Evolutionary conservation across 2,329 filamentous ascomycete genomes (phyloP).

Genomic region (Ilyonectria sp.): DNA sequence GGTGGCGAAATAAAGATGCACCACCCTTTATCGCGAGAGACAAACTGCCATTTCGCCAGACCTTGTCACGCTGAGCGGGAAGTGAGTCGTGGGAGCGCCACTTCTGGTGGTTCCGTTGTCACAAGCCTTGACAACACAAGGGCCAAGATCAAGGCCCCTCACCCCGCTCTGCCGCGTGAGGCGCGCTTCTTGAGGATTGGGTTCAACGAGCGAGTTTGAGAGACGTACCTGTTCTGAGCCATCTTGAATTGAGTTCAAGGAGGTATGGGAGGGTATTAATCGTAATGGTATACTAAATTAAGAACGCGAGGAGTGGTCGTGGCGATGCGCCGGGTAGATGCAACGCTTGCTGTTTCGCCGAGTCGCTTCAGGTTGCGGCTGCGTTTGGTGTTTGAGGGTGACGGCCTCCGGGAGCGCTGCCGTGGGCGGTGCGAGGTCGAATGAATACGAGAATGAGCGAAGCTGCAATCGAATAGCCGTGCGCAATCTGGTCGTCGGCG

Average conservation of each 20-base stretch:
- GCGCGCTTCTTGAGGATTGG: constrained; percentile 24
- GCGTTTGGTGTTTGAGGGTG: constrained; percentile 18
- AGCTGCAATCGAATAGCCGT: constrained; percentile 24
- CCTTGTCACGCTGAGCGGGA: neutral
- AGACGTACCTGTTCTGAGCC: constrained; percentile 54
- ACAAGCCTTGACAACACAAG: constrained; percentile 9
- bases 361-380: constrained; percentile 28
- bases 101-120: constrained; percentile 12
- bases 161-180: constrained; percentile 36
- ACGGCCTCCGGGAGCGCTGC: constrained; percentile 13
- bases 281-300: constrained; percentile 23
- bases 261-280: constrained; percentile 20
- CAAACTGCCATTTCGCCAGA: neutral
- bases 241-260: constrained; percentile 43
- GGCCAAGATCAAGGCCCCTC: constrained; percentile 23
- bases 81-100: constrained; percentile 6
- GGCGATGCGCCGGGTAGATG: constrained; percentile 29
- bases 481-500: constrained; percentile 35
- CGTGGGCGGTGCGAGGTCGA: neutral
- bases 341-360: constrained; percentile 29
- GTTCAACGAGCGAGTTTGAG: constrained; percentile 15
- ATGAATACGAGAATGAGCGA: constrained; percentile 4
- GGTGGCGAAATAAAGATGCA: constrained; percentile 14
- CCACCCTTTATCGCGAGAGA: constrained; percentile 1
- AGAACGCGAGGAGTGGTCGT: constrained; percentile 13